A percentile compares a stretch with the other conserved stretches of the same genome.
These are phyloP conservation scores for Phytophthora cryptogea DNA, from an alignment of 352 stramenopile species.

Conservation along the genomic window DNA sequence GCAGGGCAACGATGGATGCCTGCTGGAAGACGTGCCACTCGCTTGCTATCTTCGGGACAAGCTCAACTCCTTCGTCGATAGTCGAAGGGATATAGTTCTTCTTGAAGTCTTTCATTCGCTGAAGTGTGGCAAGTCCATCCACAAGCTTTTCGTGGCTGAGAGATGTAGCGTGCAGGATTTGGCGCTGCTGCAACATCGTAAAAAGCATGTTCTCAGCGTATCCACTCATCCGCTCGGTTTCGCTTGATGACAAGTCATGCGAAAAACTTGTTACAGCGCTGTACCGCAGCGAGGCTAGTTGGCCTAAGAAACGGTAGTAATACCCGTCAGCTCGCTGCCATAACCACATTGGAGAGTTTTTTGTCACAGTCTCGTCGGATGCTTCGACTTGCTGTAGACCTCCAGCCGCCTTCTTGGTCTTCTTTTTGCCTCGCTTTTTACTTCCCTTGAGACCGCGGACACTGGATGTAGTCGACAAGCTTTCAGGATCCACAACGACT, in stretches of 20 bases:
- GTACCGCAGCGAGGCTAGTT: constrained; percentile 81
- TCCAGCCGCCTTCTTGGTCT: constrained; percentile 17
- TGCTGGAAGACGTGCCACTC: constrained; percentile 68
- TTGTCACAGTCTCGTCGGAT: constrained; percentile 26
- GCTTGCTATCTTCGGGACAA: constrained; percentile 36
- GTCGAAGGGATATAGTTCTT: constrained; percentile 29
- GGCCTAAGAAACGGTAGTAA: constrained; percentile 88
- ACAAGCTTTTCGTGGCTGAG: constrained; percentile 78
- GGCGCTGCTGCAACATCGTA: constrained; percentile 88
- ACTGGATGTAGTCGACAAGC: constrained; percentile 7
- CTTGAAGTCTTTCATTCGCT: constrained; percentile 54
- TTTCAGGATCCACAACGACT: constrained; percentile 39
- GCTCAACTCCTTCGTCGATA: neutral
- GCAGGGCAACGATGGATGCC: constrained; percentile 43
- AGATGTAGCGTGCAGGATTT: constrained; percentile 70
- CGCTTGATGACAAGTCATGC: constrained; percentile 78
- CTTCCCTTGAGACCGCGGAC: constrained; percentile 23
- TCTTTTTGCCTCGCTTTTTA: constrained; percentile 39
- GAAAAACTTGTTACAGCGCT: constrained; percentile 82
- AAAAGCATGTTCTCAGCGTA: constrained; percentile 92
- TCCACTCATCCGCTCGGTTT: constrained; percentile 88
- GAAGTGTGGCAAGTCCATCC: constrained; percentile 49
- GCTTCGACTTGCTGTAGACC: constrained; percentile 9
- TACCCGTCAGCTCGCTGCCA: constrained; percentile 88
- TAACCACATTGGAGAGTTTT: constrained; percentile 76